Evolutionary conservation across 768 basidiomycete genomes (phyloP), one percentile per base, ranked within the genome.

Genomic region (Royoungia palumana): DNA sequence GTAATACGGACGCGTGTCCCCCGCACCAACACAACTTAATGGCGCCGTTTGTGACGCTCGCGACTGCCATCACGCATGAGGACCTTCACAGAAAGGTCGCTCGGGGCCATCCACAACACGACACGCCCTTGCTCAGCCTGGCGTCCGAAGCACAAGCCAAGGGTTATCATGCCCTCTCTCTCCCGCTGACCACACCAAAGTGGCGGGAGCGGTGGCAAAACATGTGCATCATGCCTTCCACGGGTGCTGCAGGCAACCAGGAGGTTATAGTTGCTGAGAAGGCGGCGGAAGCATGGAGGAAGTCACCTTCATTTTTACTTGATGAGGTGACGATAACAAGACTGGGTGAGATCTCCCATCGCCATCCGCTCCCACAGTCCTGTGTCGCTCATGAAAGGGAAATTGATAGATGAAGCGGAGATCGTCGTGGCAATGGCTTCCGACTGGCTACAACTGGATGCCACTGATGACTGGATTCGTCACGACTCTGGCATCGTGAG

Each of bases 381-480:
- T 52, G 46, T 55, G 54, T 47, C 45, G 43, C 50, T 56, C 30
- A 62, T 41, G 17, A 41, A 19, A 35, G 35, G 25, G 35, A 53
- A 52, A 53, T 44, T 43, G 51, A 41, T 57, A 91, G 89, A 89
- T 66, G 88, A 92, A 59, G 80, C 83, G 10, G 83, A 87, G 50
- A 76, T 76, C 22, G 71, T 88, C 32, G 81, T 89, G 13, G 85
- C 76, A 5, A 79, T 96, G 65, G 76, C 89, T 8, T 93, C 94
- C 2, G 90, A 94, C 47, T 99, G 96, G 96, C 76, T 99, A 4
- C 92, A 96, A 66, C 75, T 99, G 34, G 96, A 99, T 69, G 85
- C 91, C 8, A 72, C 80, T 0, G 94, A 97, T 68, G 91, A 93
- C 59, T 92, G 94, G 77, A 85, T 98, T 46, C 82, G 96, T 38